Evolutionary conservation across 768 basidiomycete species (phyloP), one percentile per base, ranked within the genome.

Genomic region (Hemileccinum impolitum): DNA sequence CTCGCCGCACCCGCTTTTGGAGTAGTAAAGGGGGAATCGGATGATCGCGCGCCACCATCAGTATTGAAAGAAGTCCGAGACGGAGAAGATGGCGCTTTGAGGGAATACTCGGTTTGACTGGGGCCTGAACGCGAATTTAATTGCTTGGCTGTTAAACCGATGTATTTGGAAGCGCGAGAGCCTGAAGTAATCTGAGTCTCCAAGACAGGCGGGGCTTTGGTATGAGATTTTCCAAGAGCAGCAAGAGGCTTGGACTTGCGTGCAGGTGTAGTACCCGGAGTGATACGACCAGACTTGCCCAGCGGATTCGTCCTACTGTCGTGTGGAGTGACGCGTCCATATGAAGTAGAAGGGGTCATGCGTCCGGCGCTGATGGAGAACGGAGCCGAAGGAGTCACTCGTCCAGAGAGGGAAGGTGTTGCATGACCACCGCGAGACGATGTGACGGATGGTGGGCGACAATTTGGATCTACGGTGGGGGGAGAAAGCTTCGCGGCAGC

Each of bases 71-170:
- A 53, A 38, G 66, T 54, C n/a, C 71, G 67, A 38, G 70, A 65
- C 11, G 70, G 67, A 12, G 66, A 70, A 25, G 72, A 67, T 12
- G 69, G 64, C 36, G 67, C 62, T 45, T 51, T 59, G 40, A 60
- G 60, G 44, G 42, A 52, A 43, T 53, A 47, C 38, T 64, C 66
- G 13, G 55, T 49, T 26, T 45, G 51, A 46, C 44, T 39, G 17
- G 59, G 43, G 26, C 50, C 47, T 12, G 60, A 13, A 43, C 77
- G 78, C 19, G 73, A 77, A 61, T 66, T 81, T 51, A 94, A 76
- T 57, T 92, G 88, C 61, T 85, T 81, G 1, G 91, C 91, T 1
- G 90, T 94, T 79, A 93, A 81, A 14, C 83, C 81, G 28, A 86
- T 73, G 63, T 93, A 94, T 65, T 85, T 88, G 37, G 87, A 86